Evolutionary conservation across 2,329 filamentous ascomycete species (phyloP), one percentile per base, ranked within the genome.

Genomic region (Claviceps monticola): DNA sequence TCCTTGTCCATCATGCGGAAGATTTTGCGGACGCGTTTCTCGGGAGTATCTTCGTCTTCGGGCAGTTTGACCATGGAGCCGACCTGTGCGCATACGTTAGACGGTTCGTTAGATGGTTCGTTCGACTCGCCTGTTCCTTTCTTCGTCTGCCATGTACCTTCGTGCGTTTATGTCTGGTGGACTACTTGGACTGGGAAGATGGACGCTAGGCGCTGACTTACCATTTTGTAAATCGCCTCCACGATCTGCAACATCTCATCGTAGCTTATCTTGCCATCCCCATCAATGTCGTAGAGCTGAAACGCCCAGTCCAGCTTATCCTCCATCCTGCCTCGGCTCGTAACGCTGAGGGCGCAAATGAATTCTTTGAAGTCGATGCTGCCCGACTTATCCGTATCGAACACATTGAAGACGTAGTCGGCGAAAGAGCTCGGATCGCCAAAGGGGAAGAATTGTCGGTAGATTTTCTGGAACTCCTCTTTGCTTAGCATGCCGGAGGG

Each of bases 1-100:
- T 98, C 93, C 78, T 98, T 98, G 76, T 98, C 93, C 93, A 98
- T 98, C 93, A 97, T 97, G 63, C 85, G 79, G 77, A 98, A 98
- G 69, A 98, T 97, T 77, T 98, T 98, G 70, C 78, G 83, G 56
- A 98, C 93, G 57, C 93, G 85, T 76, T 98, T 98, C 76, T 97
- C 91, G 17, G 93, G 93, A 53, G 93, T 98, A 71, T 98, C 91
- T 74, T 98, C 93, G 71, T 98, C 93, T 69, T 96, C 89, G 50
- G 93, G 93, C 45, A 98, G 78, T 71, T 97, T 97, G 62, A 98
- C 93, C 93, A 98, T 98, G 50, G 90, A 95, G 58, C 93, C 93
- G 63, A 96, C 90, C 90, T 96, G 59, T 19, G 17, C 29, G 29
- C 7, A 19, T 14, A 2, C 9, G 44, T 29, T 9, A 34, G 23